phyloP scores from a whole-genome alignment of 2,329 filamentous ascomycete genomes.

The Hirsutella minnesotensis region DNA sequence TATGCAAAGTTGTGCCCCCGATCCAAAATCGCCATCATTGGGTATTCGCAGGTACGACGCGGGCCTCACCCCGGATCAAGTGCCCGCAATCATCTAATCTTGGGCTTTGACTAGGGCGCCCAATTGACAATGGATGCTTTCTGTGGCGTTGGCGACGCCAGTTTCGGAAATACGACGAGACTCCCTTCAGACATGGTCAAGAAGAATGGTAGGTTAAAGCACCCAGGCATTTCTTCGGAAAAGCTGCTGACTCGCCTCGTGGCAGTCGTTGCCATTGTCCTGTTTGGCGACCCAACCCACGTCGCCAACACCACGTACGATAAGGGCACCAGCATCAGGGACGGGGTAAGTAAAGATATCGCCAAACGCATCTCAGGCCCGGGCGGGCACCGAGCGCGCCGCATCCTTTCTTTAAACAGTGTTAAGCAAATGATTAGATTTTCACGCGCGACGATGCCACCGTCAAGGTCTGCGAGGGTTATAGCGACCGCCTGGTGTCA shows the following conservation, averaged over 20 bases:
- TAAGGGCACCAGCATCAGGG: slow-evolving; percentile 21
- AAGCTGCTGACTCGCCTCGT: neutral
- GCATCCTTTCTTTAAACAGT: no score
- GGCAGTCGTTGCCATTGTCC: slow-evolving; percentile 25
- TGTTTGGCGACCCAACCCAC: slow-evolving; percentile 30
- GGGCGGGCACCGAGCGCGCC: no score
- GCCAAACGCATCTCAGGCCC: no score
- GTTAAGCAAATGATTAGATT: slow-evolving; percentile 13
- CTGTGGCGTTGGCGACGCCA: slow-evolving; percentile 21
- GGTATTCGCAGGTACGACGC: slow-evolving; percentile 26
- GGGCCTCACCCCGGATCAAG: neutral
- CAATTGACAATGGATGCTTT: slow-evolving; percentile 25
- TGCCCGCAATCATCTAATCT: no score
- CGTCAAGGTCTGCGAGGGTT: slow-evolving; percentile 18
- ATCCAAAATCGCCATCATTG: slow-evolving; percentile 27
- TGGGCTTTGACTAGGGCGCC: no score
- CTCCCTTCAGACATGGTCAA: slow-evolving; percentile 17
- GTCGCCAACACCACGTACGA: slow-evolving; percentile 22
- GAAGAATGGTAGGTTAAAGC: slow-evolving; percentile 18
- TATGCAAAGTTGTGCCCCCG: slow-evolving; percentile 24
- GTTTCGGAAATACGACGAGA: slow-evolving; percentile 14
- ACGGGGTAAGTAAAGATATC: slow-evolving; percentile 24
- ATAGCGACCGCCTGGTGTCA: slow-evolving; percentile 22
- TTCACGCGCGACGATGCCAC: slow-evolving; percentile 22
- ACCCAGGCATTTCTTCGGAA: neutral